phyloP scores from a whole-genome alignment of 805 yeast genomes.

The Maudiozyma bulderi region DNA sequence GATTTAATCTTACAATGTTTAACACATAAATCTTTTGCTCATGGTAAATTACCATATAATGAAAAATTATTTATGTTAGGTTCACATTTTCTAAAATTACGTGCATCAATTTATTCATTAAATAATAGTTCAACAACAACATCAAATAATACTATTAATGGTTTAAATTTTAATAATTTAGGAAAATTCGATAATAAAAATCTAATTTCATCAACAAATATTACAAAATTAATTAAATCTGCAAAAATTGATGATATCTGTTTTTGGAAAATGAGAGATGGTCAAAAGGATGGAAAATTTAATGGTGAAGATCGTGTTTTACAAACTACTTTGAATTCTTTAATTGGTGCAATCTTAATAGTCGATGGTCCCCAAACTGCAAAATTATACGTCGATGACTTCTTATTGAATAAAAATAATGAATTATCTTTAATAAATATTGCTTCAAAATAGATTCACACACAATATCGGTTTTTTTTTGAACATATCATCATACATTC shows the following conservation, averaged over 20 bases:
- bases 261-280: constrained; percentile 59
- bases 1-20: constrained; percentile 62
- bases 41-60: constrained; percentile 81
- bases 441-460: not conserved
- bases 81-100: constrained; percentile 44
- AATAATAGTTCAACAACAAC: not conserved
- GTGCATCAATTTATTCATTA: constrained; percentile 28
- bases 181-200: constrained; percentile 48
- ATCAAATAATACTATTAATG: constrained; percentile 26
- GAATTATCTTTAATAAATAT: constrained; percentile 3
- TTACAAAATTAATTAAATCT: constrained; percentile 44
- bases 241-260: constrained; percentile 42
- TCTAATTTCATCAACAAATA: constrained; percentile 39
- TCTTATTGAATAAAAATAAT: constrained; percentile 31
- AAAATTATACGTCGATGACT: constrained; percentile 45
- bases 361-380: constrained; percentile 53
- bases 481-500: not conserved
- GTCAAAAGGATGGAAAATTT: constrained; percentile 31
- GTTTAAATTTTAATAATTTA: constrained; percentile 46
- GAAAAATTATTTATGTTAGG: constrained; percentile 76
- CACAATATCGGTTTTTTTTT: not conserved
- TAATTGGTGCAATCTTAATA: constrained; percentile 60
- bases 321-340: constrained; percentile 47
- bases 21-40: constrained; percentile 92
- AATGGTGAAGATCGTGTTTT: constrained; percentile 51